A percentile compares a stretch with the other conserved stretches of the same genome.
Conservation (phyloP, 371 early-diverging fungal species). For the Mycotypha africana region DNA sequence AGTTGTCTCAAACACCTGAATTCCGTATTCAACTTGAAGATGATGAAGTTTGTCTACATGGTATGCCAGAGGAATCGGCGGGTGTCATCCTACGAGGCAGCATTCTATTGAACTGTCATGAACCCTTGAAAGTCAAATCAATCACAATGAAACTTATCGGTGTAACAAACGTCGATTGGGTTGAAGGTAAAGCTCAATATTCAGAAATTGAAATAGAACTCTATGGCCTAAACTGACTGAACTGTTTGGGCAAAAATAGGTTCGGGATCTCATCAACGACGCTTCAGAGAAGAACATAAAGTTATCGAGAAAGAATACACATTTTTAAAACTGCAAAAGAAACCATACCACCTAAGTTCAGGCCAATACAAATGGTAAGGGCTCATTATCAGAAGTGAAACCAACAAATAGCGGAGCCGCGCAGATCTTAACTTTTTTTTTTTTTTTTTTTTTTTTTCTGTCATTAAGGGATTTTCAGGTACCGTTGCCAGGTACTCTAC, state of each 20-base stretch:
- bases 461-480: constrained; percentile 29
- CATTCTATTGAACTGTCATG: constrained; percentile 17
- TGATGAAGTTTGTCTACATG: constrained; percentile 21
- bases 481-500: constrained; percentile 33
- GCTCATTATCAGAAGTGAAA: too few relatives aligned
- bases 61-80: constrained; percentile 24
- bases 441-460: neutral
- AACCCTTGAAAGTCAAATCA: constrained; percentile 23
- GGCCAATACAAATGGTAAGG: constrained; percentile 29
- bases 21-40: constrained; percentile 26
- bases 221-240: too few relatives aligned
- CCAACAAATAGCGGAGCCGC: too few relatives aligned
- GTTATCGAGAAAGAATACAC: constrained; percentile 20
- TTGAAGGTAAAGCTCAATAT: constrained; percentile 17
- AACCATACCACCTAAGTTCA: constrained; percentile 11
- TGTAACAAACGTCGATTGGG: constrained; percentile 20
- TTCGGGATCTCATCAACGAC: constrained; percentile 6
- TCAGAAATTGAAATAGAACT: too few relatives aligned
- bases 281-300: constrained; percentile 7
- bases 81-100: constrained; percentile 24
- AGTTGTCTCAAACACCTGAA: constrained; percentile 3
- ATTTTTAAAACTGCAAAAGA: constrained; percentile 13
- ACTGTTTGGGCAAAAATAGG: too few relatives aligned
- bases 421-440: too few relatives aligned
- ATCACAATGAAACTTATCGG: constrained; percentile 21